These are phyloP conservation scores for Neurospora intermedia DNA, from an alignment of 495 filamentous ascomycete species.

Conservation along the genomic window DNA sequence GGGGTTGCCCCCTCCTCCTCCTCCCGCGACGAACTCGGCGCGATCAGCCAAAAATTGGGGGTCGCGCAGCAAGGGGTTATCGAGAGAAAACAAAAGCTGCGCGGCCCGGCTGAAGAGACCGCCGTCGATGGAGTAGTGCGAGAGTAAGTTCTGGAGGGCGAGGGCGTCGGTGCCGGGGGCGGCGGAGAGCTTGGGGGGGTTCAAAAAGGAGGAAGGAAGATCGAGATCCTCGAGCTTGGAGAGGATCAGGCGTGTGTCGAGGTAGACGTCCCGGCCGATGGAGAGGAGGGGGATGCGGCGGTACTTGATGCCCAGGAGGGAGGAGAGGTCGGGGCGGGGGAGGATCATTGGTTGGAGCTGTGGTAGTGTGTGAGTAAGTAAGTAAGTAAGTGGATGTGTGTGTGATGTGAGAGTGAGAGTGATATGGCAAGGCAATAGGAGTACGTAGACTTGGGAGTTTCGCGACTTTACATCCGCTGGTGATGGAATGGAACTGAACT, in stretches of 20 bases:
- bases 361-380: too few relatives aligned
- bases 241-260: constrained; percentile 51
- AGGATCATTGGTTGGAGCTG: constrained; percentile 47
- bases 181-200: constrained; percentile 5
- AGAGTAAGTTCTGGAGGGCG: constrained; percentile 14
- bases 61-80: constrained; percentile 39
- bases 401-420: neutral
- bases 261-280: constrained; percentile 45
- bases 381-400: neutral
- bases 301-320: constrained; percentile 44
- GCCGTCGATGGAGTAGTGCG: constrained; percentile 23
- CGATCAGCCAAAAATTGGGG: constrained; percentile 43
- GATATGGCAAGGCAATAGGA: neutral
- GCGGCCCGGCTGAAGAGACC: constrained; percentile 38
- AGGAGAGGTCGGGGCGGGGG: constrained; percentile 46
- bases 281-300: constrained; percentile 55
- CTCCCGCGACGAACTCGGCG: constrained; percentile 21
- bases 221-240: constrained; percentile 39
- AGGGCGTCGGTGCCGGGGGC: constrained; percentile 5
- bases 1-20: constrained; percentile 9
- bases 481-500: constrained; percentile 16
- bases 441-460: neutral
- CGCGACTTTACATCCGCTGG: neutral
- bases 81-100: constrained; percentile 33
- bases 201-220: neutral